These are phyloP conservation scores for Elsinoe fawcettii DNA, from an alignment of 2,329 filamentous ascomycete genomes.

Conservation along the genomic window DNA sequence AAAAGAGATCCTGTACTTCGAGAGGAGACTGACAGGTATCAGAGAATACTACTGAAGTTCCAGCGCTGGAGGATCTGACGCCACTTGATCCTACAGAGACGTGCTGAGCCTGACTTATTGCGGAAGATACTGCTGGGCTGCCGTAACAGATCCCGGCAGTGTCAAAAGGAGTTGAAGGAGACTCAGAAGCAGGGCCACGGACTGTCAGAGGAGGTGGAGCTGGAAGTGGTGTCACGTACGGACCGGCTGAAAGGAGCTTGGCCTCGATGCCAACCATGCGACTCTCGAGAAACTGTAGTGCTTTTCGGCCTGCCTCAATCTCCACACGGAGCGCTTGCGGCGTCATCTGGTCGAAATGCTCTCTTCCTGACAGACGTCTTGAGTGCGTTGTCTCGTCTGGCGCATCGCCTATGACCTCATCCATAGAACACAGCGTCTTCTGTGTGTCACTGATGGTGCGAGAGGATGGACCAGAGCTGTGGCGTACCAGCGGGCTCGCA, in stretches of 20 bases:
- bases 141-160: too few relatives aligned
- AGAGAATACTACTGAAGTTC: neutral
- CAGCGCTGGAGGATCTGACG: neutral
- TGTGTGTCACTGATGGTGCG: neutral
- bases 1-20: slow-evolving; percentile 9
- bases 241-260: neutral
- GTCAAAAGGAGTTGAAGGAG: too few relatives aligned
- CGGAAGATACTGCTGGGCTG: too few relatives aligned
- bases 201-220: neutral
- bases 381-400: too few relatives aligned
- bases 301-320: slow-evolving; percentile 9
- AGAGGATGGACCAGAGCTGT: neutral
- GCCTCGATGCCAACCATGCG: slow-evolving; percentile 12
- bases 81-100: neutral
- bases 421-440: neutral
- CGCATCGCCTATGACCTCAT: neutral
- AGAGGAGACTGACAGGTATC: neutral
- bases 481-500: too few relatives aligned
- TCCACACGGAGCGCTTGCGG: slow-evolving; percentile 1
- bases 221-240: neutral
- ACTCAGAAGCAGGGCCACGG: neutral
- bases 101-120: neutral
- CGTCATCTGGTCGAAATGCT: neutral
- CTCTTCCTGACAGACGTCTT: too few relatives aligned
- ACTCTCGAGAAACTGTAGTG: neutral